These are phyloP conservation scores for Entomortierella chlamydospora DNA, from an alignment of 192 early-diverging fungal genomes.

Conservation along the genomic window DNA sequence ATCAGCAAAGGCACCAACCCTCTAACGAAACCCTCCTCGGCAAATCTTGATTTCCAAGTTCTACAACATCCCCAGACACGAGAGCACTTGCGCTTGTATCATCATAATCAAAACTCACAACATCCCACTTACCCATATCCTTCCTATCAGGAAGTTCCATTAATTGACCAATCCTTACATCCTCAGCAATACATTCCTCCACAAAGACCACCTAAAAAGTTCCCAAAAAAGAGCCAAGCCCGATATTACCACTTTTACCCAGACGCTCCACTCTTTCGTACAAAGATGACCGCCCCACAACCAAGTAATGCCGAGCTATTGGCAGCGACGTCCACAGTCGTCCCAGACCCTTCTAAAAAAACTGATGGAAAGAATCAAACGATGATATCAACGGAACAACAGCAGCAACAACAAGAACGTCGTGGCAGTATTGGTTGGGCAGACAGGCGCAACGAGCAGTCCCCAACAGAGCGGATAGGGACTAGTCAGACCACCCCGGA, in stretches of 20 bases:
- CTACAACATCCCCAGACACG: slow-evolving; percentile 10
- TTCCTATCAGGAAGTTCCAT: not conserved
- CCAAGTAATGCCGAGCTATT: not conserved
- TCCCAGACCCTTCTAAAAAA: not conserved
- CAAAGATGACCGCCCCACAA: slow-evolving; percentile 5
- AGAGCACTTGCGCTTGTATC: slow-evolving; percentile 12
- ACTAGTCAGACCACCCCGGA: not conserved
- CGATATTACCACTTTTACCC: slow-evolving; percentile 43
- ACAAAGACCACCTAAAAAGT: slow-evolving; percentile 3
- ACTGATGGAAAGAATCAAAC: not conserved
- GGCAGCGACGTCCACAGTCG: not conserved
- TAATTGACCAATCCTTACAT: not conserved
- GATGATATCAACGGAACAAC: not conserved
- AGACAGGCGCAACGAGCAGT: not conserved
- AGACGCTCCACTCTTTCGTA: slow-evolving; percentile 25
- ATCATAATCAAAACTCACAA: slow-evolving; percentile 6
- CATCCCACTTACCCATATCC: slow-evolving; percentile 1
- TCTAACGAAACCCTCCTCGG: not conserved
- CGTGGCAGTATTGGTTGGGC: slow-evolving; percentile 8
- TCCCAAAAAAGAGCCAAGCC: slow-evolving; percentile 26
- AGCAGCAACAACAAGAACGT: not conserved
- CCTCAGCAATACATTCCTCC: slow-evolving; percentile 8
- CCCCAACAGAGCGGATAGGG: not conserved
- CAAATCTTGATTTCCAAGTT: slow-evolving; percentile 6
- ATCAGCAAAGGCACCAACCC: slow-evolving; percentile 3